These are phyloP conservation scores for Neonectria punicea DNA, from an alignment of 2,329 filamentous ascomycete species.

Conservation along the genomic window DNA sequence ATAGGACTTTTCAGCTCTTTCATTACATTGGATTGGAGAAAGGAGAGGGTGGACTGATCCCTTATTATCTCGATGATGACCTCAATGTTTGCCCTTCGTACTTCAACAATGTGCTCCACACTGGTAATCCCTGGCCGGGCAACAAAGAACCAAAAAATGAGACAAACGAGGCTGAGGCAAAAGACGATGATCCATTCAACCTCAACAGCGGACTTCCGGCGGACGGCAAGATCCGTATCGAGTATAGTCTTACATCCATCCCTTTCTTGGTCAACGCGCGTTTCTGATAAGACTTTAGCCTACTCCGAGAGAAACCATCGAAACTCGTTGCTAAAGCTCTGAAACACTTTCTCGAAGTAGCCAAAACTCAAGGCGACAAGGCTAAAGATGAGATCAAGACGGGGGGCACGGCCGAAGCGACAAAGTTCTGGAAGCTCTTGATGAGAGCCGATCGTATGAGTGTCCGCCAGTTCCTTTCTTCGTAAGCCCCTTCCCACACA, in stretches of 20 bases:
- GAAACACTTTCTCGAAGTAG: neutral
- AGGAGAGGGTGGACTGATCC: slow-evolving; percentile 25
- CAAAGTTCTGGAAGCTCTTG: slow-evolving; percentile 16
- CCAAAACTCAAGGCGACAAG: neutral
- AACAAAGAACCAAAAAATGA: neutral
- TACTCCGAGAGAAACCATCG: slow-evolving; percentile 5
- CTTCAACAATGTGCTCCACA: slow-evolving; percentile 21
- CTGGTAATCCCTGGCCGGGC: slow-evolving; percentile 14
- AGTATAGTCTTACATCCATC: neutral
- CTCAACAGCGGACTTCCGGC: slow-evolving; percentile 24
- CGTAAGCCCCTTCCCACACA: slow-evolving; percentile 24
- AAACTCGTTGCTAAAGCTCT: slow-evolving; percentile 13
- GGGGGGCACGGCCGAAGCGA: neutral
- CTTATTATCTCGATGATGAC: slow-evolving; percentile 29
- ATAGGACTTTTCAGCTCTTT: slow-evolving; percentile 36
- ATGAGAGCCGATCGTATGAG: slow-evolving; percentile 33
- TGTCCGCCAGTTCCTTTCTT: slow-evolving; percentile 32
- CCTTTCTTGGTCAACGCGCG: neutral
- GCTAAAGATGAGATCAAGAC: slow-evolving; percentile 5
- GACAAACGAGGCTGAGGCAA: neutral
- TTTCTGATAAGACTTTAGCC: neutral
- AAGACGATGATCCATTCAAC: slow-evolving; percentile 18
- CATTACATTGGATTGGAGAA: slow-evolving; percentile 27
- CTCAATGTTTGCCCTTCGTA: slow-evolving; percentile 21
- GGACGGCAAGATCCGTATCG: neutral